Evolutionary conservation across 1,139 yeast species (phyloP).

Genomic region (Pneumocystis sp.): DNA sequence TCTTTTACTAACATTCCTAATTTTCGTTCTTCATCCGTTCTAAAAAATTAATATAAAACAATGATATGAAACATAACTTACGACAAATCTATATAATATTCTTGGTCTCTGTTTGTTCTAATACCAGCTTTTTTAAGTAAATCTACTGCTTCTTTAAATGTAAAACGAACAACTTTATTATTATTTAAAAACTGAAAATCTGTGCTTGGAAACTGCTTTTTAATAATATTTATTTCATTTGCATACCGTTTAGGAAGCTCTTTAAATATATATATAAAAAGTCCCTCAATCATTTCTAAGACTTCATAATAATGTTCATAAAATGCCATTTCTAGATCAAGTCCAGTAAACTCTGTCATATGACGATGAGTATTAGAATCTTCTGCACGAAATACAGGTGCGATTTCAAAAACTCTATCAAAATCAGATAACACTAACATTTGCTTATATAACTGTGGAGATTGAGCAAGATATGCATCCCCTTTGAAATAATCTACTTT

Average conservation of each 20-base stretch:
- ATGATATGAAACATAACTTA: background rate
- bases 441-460: slow-evolving; percentile 96
- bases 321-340: slow-evolving; percentile 94
- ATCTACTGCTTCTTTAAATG: slow-evolving; percentile 79
- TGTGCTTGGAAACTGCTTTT: slow-evolving; percentile 80
- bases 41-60: slow-evolving; percentile 36
- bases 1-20: slow-evolving; percentile 86
- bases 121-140: slow-evolving; percentile 67
- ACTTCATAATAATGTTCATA: slow-evolving; percentile 97
- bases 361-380: slow-evolving; percentile 98
- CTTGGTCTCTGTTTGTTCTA: slow-evolving; percentile 71
- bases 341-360: slow-evolving; percentile 95
- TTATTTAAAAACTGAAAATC: slow-evolving; percentile 91
- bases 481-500: slow-evolving; percentile 86
- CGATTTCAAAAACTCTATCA: slow-evolving; percentile 88
- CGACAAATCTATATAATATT: slow-evolving; percentile 8
- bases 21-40: slow-evolving; percentile 86
- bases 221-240: slow-evolving; percentile 73
- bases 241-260: slow-evolving; percentile 67
- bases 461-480: slow-evolving; percentile 87
- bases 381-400: slow-evolving; percentile 97
- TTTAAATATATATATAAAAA: slow-evolving; percentile 76
- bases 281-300: slow-evolving; percentile 63
- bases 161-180: slow-evolving; percentile 77
- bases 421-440: slow-evolving; percentile 96